Percentiles rank a stretch among this genome's conserved stretches.
These are phyloP conservation scores for Magnusiomyces tetraspermus DNA, from an alignment of 1,139 yeast species.

Conservation along the genomic window DNA sequence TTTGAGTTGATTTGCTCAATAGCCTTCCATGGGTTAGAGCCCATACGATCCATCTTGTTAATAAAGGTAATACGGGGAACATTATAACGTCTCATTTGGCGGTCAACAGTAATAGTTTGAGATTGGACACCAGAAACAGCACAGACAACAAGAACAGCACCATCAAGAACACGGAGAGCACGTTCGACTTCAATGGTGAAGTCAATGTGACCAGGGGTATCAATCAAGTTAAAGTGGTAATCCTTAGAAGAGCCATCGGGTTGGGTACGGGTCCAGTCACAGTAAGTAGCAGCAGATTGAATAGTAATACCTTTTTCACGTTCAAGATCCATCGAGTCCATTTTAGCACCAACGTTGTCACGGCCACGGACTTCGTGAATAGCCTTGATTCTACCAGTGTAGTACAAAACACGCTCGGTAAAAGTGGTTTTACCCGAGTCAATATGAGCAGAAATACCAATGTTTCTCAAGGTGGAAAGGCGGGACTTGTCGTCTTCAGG, in stretches of 20 bases:
- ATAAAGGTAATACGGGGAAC: conserved; percentile 94
- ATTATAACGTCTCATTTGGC: conserved; percentile 97
- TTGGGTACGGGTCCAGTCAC: conserved; percentile 73
- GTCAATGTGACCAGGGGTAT: conserved; percentile 97
- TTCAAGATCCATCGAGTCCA: conserved; percentile 97
- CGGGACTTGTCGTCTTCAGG: conserved; percentile 49
- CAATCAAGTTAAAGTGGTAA: conserved; percentile 88
- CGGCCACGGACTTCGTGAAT: conserved; percentile 98
- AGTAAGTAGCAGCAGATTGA: conserved; percentile 97
- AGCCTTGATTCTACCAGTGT: conserved; percentile 95
- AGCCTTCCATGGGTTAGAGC: conserved; percentile 93
- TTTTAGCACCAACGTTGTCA: conserved; percentile 96
- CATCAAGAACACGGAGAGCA: conserved; percentile 91
- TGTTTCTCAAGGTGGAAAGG: conserved; percentile 65
- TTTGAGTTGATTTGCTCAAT: conserved; percentile 83
- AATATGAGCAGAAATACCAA: conserved; percentile 96
- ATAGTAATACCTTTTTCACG: conserved; percentile 97
- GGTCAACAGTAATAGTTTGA: conserved; percentile 95
- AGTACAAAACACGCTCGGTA: conserved; percentile 91
- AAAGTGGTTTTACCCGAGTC: conserved; percentile 96
- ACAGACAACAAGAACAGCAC: conserved; percentile 96
- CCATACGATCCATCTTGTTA: conserved; percentile 99
- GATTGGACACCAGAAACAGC: conserved; percentile 98
- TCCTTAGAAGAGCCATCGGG: conserved; percentile 34
- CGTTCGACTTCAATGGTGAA: conserved; percentile 98